A percentile compares a stretch with the other conserved stretches of the same genome.
phyloP scores from a whole-genome alignment of 345 rosid genomes.

The Sisymbrium irio region DNA sequence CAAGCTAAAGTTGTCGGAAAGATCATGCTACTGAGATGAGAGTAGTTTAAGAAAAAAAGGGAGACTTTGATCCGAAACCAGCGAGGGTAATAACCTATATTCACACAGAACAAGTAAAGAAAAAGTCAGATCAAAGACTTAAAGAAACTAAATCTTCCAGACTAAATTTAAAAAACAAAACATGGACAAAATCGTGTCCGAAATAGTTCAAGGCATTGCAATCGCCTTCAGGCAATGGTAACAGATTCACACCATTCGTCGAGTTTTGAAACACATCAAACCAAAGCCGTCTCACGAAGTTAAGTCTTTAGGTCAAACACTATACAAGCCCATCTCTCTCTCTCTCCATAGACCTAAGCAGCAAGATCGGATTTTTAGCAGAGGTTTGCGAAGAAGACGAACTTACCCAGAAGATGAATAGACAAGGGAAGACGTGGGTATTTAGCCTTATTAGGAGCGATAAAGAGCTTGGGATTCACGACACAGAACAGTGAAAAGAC shows the following conservation, averaged over 20 bases:
- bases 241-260: slow-evolving; percentile 14
- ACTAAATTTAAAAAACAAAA: neutral
- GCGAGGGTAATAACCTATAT: slow-evolving; percentile 12
- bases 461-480: slow-evolving; percentile 33
- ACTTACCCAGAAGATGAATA: slow-evolving; percentile 30
- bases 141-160: neutral
- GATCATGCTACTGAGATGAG: slow-evolving; percentile 19
- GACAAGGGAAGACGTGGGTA: slow-evolving; percentile 26
- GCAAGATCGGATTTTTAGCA: slow-evolving; percentile 19
- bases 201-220: slow-evolving; percentile 20
- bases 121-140: slow-evolving; percentile 27
- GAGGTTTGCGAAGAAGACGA: slow-evolving; percentile 27
- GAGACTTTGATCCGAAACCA: slow-evolving; percentile 15
- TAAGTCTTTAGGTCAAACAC: slow-evolving; percentile 25
- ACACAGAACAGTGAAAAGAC: slow-evolving; percentile 31
- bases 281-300: neutral
- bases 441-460: slow-evolving; percentile 1
- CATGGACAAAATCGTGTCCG: slow-evolving; percentile 9
- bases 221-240: slow-evolving; percentile 7
- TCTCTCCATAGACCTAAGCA: neutral
- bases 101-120: slow-evolving; percentile 6
- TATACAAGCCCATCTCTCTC: neutral
- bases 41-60: neutral
- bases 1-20: slow-evolving; percentile 6
- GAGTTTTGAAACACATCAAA: slow-evolving; percentile 4